Conservation (phyloP, 805 yeast genomes). For the Saccharomyces mikatae region DNA sequence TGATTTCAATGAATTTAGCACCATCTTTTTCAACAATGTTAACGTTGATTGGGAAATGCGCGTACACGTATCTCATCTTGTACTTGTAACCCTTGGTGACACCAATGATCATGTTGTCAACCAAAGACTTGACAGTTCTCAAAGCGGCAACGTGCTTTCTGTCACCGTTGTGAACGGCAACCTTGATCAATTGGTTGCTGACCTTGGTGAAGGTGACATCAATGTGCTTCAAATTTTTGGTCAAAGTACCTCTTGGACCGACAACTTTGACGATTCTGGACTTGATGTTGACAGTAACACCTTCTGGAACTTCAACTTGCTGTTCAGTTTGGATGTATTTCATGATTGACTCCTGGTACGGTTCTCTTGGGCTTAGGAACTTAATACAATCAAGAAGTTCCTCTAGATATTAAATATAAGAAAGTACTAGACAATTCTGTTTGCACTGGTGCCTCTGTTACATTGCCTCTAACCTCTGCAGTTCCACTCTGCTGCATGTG, state of each 20-base stretch:
- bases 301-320: conserved; percentile 80
- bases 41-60: conserved; percentile 99
- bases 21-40: conserved; percentile 80
- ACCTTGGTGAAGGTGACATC: conserved; percentile 87
- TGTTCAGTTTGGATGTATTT: conserved; percentile 86
- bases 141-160: conserved; percentile 99
- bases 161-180: conserved; percentile 97
- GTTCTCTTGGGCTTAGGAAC: neutral
- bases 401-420: neutral
- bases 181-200: conserved; percentile 59
- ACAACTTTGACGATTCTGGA: conserved; percentile 83
- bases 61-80: conserved; percentile 99
- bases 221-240: conserved; percentile 88
- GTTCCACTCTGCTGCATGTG: neutral
- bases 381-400: neutral
- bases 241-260: conserved; percentile 95
- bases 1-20: conserved; percentile 75
- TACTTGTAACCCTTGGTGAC: conserved; percentile 98
- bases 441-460: neutral
- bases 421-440: neutral
- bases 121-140: conserved; percentile 95
- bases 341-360: conserved; percentile 32
- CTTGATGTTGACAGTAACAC: conserved; percentile 84
- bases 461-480: neutral
- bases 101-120: conserved; percentile 93